Percentiles rank a stretch among this genome's conserved stretches.
These are phyloP conservation scores for Exophiala mesophila DNA, from an alignment of 2,329 filamentous ascomycete genomes.

Conservation along the genomic window DNA sequence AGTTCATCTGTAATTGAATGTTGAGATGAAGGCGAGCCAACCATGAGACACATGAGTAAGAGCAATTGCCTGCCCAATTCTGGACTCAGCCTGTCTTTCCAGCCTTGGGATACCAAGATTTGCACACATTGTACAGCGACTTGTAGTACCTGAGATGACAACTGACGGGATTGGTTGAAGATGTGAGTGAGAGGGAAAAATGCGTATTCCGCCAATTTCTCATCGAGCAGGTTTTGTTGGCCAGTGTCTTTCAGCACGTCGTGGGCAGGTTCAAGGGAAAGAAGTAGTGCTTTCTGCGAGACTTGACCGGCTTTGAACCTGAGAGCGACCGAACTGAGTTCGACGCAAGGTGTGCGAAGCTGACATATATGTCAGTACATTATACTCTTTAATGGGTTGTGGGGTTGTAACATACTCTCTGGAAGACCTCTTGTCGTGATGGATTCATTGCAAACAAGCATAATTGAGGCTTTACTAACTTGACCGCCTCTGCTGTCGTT, in stretches of 20 bases:
- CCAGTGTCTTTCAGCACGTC: constrained; percentile 37
- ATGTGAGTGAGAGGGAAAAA: constrained; percentile 91
- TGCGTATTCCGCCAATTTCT: constrained; percentile 84
- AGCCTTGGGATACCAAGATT: constrained; percentile 70
- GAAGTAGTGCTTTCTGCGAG: constrained; percentile 44
- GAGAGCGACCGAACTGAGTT: constrained; percentile 52
- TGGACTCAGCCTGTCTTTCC: constrained; percentile 66
- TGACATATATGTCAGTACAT: constrained; percentile 30
- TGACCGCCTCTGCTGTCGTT: too few relatives aligned
- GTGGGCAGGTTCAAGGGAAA: constrained; percentile 44
- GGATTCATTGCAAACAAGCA: constrained; percentile 37
- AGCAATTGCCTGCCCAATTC: constrained; percentile 78
- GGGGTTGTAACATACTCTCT: constrained; percentile 30
- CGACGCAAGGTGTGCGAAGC: constrained; percentile 56
- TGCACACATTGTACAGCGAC: constrained; percentile 69
- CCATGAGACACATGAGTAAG: constrained; percentile 75
- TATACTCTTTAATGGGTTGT: constrained; percentile 1
- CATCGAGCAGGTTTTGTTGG: constrained; percentile 54
- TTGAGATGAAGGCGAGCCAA: constrained; percentile 44
- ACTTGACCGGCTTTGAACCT: constrained; percentile 44
- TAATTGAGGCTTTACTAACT: too few relatives aligned
- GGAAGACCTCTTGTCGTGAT: constrained; percentile 38
- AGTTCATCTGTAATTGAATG: constrained; percentile 63
- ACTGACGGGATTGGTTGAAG: constrained; percentile 67
- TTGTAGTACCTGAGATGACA: constrained; percentile 67